phyloP scores from a whole-genome alignment of 371 early-diverging fungal species.

The Mortierella sp. region DNA sequence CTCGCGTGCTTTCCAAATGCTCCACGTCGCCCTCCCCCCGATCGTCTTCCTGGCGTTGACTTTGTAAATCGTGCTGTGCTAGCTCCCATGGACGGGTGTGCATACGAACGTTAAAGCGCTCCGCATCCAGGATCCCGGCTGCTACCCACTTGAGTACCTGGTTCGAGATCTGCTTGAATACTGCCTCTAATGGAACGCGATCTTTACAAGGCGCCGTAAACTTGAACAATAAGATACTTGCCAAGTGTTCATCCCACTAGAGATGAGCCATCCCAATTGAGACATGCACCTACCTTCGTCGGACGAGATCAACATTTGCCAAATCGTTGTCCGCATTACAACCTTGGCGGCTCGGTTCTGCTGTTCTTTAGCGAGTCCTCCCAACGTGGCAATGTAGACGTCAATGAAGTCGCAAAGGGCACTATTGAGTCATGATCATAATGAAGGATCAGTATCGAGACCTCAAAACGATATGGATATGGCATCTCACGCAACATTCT shows the following conservation, averaged over 20 bases:
- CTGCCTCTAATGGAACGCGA: slow-evolving; percentile 25
- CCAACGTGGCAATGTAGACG: slow-evolving; percentile 19
- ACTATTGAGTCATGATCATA: slow-evolving; percentile 2
- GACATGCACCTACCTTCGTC: slow-evolving; percentile 17
- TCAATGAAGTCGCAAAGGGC: slow-evolving; percentile 34
- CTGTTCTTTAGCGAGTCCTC: slow-evolving; percentile 28
- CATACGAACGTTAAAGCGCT: slow-evolving; percentile 26
- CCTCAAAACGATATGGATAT: too few relatives aligned
- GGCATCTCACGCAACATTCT: background rate
- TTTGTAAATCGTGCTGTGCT: slow-evolving; percentile 13
- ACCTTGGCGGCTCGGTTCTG: slow-evolving; percentile 18
- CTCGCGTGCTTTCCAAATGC: background rate
- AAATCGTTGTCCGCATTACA: slow-evolving; percentile 14
- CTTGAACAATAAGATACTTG: background rate
- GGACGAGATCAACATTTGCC: slow-evolving; percentile 14
- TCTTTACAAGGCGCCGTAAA: background rate
- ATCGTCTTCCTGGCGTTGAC: background rate
- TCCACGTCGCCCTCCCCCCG: slow-evolving; percentile 1
- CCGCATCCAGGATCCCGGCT: slow-evolving; percentile 28
- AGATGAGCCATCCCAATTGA: background rate
- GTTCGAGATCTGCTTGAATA: slow-evolving; percentile 16
- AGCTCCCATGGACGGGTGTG: slow-evolving; percentile 14
- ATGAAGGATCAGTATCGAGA: background rate
- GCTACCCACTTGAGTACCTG: slow-evolving; percentile 26
- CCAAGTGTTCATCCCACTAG: background rate